phyloP scores from a whole-genome alignment of 441 rosid species.

The Populus tomentosa region DNA sequence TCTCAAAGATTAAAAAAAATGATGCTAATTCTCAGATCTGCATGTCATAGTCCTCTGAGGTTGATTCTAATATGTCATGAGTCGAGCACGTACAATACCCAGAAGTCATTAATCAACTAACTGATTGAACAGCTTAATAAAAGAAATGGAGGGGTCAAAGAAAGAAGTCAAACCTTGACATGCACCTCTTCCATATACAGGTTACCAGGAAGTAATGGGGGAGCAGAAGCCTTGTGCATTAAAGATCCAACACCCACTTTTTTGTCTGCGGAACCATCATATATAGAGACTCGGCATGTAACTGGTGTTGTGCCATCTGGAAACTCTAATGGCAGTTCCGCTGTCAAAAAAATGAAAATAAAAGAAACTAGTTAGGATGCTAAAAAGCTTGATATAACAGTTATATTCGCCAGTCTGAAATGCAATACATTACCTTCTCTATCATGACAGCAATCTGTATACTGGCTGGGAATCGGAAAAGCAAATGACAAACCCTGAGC shows the following conservation, averaged over 20 bases:
- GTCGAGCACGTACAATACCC: neutral
- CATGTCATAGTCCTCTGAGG: neutral
- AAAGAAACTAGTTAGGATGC: conserved; percentile 11
- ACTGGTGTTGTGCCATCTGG: conserved; percentile 98
- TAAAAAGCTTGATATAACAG: conserved; percentile 7
- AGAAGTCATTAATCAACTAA: neutral
- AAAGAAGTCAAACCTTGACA: conserved; percentile 60
- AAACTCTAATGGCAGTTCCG: conserved; percentile 89
- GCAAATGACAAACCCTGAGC: conserved; percentile 87
- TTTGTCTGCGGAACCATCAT: conserved; percentile 76
- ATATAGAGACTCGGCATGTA: conserved; percentile 88
- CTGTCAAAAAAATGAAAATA: conserved; percentile 31
- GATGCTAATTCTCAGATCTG: neutral
- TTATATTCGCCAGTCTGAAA: neutral
- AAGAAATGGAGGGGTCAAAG: neutral
- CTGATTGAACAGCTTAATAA: neutral
- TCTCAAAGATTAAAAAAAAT: neutral
- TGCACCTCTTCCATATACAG: conserved; percentile 96
- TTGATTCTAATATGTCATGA: neutral
- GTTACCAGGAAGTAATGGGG: conserved; percentile 72
- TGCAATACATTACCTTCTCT: conserved; percentile 57
- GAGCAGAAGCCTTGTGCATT: conserved; percentile 87
- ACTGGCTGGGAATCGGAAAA: conserved; percentile 91
- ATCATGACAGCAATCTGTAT: conserved; percentile 73
- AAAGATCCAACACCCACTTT: conserved; percentile 83